Evolutionary conservation across 345 rosid genomes (phyloP).

Genomic region (Aegle marmelos): DNA sequence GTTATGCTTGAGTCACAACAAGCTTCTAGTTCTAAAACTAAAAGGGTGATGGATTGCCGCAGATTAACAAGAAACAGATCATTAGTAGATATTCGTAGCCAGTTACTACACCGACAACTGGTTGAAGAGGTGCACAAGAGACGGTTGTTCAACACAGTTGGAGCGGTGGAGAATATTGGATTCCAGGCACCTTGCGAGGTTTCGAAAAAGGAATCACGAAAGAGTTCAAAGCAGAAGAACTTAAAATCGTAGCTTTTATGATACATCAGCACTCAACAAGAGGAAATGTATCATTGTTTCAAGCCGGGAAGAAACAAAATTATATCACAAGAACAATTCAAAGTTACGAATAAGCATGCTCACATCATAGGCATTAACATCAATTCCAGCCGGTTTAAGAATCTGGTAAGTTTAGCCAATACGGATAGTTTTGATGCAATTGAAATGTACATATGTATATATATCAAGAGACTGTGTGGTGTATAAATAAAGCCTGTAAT

Average conservation of each 20-base stretch:
- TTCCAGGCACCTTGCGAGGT: slow-evolving; percentile 56
- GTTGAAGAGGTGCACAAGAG: slow-evolving; percentile 62
- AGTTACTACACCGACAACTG: slow-evolving; percentile 49
- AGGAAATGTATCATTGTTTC: slow-evolving; percentile 6
- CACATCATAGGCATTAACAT: neutral
- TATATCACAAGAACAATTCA: neutral
- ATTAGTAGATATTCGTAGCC: slow-evolving; percentile 63
- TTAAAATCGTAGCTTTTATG: slow-evolving; percentile 24
- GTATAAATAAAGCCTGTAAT: neutral
- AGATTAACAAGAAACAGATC: slow-evolving; percentile 61
- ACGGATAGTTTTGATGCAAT: neutral
- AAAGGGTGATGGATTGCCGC: slow-evolving; percentile 27
- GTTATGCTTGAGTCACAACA: slow-evolving; percentile 30
- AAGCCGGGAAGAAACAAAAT: neutral
- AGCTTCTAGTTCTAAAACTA: slow-evolving; percentile 38
- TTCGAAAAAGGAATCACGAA: slow-evolving; percentile 20
- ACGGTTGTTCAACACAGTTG: slow-evolving; percentile 65
- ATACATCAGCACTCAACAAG: slow-evolving; percentile 4
- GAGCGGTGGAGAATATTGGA: slow-evolving; percentile 70
- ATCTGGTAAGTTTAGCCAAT: neutral
- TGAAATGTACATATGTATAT: neutral
- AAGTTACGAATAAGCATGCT: neutral
- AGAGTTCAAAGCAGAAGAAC: slow-evolving; percentile 24
- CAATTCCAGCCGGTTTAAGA: neutral
- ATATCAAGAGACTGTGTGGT: neutral